Evolutionary conservation across 2,329 filamentous ascomycete genomes (phyloP).

Genomic region (Chrysoporthe austroafricana): DNA sequence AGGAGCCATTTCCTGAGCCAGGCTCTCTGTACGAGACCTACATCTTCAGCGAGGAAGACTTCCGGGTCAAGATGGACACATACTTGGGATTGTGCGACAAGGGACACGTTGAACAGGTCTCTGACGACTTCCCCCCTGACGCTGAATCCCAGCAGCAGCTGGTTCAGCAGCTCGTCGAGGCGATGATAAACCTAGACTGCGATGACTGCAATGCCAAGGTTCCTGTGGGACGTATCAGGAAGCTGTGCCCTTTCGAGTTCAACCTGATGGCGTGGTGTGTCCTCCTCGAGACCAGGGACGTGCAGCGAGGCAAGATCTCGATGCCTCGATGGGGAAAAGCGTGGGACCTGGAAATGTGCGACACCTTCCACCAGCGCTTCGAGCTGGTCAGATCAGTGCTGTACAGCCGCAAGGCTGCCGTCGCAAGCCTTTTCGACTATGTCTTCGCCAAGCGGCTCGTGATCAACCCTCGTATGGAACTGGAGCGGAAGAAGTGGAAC

Average conservation of each 20-base stretch:
- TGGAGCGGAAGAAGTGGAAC: conserved; percentile 6
- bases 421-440: conserved; percentile 13
- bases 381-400: neutral
- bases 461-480: neutral
- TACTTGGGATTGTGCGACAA: conserved; percentile 1
- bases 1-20: neutral
- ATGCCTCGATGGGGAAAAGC: conserved; percentile 12
- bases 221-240: neutral
- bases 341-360: neutral
- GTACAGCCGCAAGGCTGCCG: neutral
- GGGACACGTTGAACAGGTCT: neutral
- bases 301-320: conserved; percentile 3
- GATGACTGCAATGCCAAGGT: neutral
- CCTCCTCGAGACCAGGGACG: conserved; percentile 11
- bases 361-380: neutral
- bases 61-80: conserved; percentile 1
- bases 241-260: conserved; percentile 9
- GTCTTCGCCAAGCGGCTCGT: conserved; percentile 8
- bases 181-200: conserved; percentile 11
- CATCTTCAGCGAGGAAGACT: conserved; percentile 7
- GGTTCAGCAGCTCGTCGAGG: neutral
- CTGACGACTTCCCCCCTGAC: conserved; percentile 8
- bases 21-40: neutral
- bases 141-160: neutral
- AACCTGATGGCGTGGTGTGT: conserved; percentile 16